These are phyloP conservation scores for Calonectria honghensis DNA, from an alignment of 2,329 filamentous ascomycete genomes.

Conservation along the genomic window DNA sequence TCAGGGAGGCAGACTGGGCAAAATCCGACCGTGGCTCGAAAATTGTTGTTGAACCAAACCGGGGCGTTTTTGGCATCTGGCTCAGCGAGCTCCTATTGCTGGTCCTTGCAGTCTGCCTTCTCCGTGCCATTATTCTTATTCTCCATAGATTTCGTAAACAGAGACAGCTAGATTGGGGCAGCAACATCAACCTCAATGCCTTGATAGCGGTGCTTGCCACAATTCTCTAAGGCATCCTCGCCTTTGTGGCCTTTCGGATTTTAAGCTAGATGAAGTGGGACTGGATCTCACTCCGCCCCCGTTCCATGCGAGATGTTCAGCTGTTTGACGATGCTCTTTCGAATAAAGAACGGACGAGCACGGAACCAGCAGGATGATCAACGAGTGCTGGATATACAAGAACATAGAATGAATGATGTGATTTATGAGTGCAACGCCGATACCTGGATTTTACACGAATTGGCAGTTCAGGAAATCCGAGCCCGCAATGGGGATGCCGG, in stretches of 20 bases:
- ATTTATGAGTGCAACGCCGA: background rate
- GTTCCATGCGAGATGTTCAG: conserved; percentile 26
- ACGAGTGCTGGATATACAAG: background rate
- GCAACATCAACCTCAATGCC: conserved; percentile 19
- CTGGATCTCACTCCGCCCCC: conserved; percentile 15
- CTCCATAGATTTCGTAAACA: background rate
- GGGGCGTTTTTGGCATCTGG: conserved; percentile 18
- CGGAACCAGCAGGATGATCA: background rate
- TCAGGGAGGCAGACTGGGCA: background rate
- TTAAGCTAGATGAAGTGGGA: conserved; percentile 26
- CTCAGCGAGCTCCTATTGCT: conserved; percentile 17
- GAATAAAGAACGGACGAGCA: background rate
- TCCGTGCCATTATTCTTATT: conserved; percentile 23
- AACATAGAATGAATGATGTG: background rate
- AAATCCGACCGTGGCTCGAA: background rate
- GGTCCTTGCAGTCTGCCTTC: conserved; percentile 21
- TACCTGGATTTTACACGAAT: background rate
- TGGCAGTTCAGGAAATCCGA: background rate
- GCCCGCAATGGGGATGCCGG: background rate
- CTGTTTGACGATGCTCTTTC: conserved; percentile 21
- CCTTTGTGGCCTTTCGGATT: conserved; percentile 21
- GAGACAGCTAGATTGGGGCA: conserved; percentile 5
- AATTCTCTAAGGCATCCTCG: background rate
- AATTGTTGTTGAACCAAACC: background rate
- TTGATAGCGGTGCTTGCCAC: conserved; percentile 21